These are phyloP conservation scores for Morella rubra DNA, from an alignment of 306 rosid genomes.

Conservation along the genomic window DNA sequence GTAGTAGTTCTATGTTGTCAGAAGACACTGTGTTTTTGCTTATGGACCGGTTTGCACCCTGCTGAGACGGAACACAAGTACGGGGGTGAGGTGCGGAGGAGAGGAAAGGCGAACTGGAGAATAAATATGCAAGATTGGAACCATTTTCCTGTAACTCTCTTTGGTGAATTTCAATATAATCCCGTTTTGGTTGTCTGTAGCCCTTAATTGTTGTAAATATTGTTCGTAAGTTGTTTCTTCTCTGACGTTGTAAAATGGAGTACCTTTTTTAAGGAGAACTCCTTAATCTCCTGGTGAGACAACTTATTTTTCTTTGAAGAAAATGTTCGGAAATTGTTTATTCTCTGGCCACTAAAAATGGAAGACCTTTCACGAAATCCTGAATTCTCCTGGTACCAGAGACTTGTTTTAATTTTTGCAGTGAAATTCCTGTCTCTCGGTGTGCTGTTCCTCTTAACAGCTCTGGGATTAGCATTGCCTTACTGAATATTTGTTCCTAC, in stretches of 20 bases:
- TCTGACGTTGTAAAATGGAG: slow-evolving; percentile 1
- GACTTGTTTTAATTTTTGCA: background rate
- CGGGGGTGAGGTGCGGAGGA: background rate
- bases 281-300: no score
- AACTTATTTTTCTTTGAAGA: no score
- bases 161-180: background rate
- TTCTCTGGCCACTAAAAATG: background rate
- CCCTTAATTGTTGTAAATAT: background rate
- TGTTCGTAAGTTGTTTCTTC: background rate
- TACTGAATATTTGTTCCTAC: background rate
- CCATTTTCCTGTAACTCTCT: background rate
- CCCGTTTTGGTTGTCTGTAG: background rate
- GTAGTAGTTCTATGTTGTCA: slow-evolving; percentile 39
- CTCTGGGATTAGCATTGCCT: background rate
- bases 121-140: background rate
- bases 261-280: background rate
- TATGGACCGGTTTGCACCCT: slow-evolving; percentile 84
- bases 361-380: no score
- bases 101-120: background rate
- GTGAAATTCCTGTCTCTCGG: background rate
- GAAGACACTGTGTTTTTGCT: slow-evolving; percentile 71
- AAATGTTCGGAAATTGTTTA: background rate
- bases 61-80: slow-evolving; percentile 29
- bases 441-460: background rate
- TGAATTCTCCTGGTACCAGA: background rate